phyloP scores from a whole-genome alignment of 2,329 filamentous ascomycete genomes.

The Exophiala sideris region DNA sequence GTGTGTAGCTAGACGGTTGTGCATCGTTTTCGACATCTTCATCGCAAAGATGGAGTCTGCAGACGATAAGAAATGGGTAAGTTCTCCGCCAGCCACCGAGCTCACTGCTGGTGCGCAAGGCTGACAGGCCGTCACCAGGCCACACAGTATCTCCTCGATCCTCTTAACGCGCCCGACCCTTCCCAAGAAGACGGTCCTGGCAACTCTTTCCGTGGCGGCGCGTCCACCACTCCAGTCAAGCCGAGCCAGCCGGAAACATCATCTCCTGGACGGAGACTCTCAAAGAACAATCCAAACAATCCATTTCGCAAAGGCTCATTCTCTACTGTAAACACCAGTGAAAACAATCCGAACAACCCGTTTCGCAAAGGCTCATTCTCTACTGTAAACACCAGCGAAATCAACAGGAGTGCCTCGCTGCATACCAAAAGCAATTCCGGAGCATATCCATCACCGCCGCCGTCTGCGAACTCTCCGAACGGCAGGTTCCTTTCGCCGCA shows the following conservation, averaged over 20 bases:
- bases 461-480: slow-evolving; percentile 48
- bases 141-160: slow-evolving; percentile 64
- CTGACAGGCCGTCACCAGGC: slow-evolving; percentile 48
- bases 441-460: slow-evolving; percentile 49
- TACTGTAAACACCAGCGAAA: slow-evolving; percentile 7
- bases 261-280: slow-evolving; percentile 14
- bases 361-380: slow-evolving; percentile 22
- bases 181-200: slow-evolving; percentile 65
- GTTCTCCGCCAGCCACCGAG: background rate
- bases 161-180: slow-evolving; percentile 65
- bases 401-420: slow-evolving; percentile 18
- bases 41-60: slow-evolving; percentile 32
- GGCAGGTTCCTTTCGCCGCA: slow-evolving; percentile 2
- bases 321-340: slow-evolving; percentile 3
- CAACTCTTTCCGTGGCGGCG: slow-evolving; percentile 45
- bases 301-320: slow-evolving; percentile 18
- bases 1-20: too few relatives aligned
- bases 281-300: slow-evolving; percentile 23
- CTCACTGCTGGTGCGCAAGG: background rate
- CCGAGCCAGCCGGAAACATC: slow-evolving; percentile 7
- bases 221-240: slow-evolving; percentile 12
- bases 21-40: background rate
- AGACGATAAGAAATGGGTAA: slow-evolving; percentile 52
- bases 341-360: slow-evolving; percentile 11
- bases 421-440: slow-evolving; percentile 11